Conservation (phyloP, 2,329 filamentous ascomycete genomes). For the Huntiella bhutanensis region DNA sequence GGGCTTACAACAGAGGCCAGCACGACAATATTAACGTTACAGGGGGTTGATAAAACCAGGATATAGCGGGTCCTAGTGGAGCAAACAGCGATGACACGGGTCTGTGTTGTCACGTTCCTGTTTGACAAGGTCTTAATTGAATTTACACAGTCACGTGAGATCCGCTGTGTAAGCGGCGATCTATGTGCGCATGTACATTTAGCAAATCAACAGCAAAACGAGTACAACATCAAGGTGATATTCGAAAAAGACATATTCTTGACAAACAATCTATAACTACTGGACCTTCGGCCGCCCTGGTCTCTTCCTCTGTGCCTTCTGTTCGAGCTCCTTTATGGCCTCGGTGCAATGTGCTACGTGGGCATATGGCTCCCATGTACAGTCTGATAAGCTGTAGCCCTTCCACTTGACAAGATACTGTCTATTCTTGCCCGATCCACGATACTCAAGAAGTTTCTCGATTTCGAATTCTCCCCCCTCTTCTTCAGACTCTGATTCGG, state of each 20-base stretch:
- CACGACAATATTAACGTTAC: too few species aligned
- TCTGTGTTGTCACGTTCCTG: not conserved
- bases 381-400: conserved; percentile 24
- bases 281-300: too few species aligned
- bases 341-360: conserved; percentile 25
- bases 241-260: not conserved
- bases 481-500: not conserved
- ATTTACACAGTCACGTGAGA: too few species aligned
- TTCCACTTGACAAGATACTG: conserved; percentile 36
- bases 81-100: too few species aligned
- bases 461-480: conserved; percentile 24
- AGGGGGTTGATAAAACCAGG: too few species aligned
- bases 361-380: conserved; percentile 34
- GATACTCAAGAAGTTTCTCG: conserved; percentile 26
- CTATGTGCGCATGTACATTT: not conserved
- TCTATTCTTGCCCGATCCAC: conserved; percentile 20
- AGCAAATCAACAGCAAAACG: not conserved
- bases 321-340: conserved; percentile 22
- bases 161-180: too few species aligned
- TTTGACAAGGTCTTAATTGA: not conserved
- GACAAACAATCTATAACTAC: not conserved
- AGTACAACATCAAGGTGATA: not conserved
- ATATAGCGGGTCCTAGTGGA: too few species aligned
- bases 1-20: too few species aligned
- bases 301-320: not conserved